phyloP scores from a whole-genome alignment of 352 stramenopile genomes.

The Globisporangium acanthophoron region DNA sequence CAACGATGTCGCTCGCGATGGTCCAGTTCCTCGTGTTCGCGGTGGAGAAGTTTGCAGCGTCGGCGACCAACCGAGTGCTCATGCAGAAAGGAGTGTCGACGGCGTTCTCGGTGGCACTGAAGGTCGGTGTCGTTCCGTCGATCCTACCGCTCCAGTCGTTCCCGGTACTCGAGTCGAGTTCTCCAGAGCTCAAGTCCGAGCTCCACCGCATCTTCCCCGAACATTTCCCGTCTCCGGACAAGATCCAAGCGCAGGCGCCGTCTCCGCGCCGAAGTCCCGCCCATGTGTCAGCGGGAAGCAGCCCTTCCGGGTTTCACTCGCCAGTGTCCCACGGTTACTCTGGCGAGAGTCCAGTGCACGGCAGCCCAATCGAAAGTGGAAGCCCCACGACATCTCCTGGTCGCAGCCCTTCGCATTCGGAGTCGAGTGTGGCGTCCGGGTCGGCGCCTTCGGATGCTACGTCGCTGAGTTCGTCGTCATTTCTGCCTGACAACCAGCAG shows the following conservation, averaged over 20 bases:
- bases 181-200: conserved; percentile 61
- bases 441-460: conserved; percentile 57
- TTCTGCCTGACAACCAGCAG: conserved; percentile 62
- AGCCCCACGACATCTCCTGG: conserved; percentile 55
- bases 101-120: conserved; percentile 66
- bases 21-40: conserved; percentile 84
- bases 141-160: conserved; percentile 75
- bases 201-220: conserved; percentile 81
- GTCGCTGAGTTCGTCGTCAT: conserved; percentile 72
- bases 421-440: conserved; percentile 40
- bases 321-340: conserved; percentile 29
- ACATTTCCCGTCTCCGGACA: conserved; percentile 66
- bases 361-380: conserved; percentile 38
- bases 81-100: conserved; percentile 85
- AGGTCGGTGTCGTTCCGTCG: conserved; percentile 66
- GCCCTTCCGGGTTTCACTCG: conserved; percentile 31
- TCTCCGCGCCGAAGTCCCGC: conserved; percentile 18
- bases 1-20: conserved; percentile 77
- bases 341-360: conserved; percentile 41
- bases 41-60: conserved; percentile 82
- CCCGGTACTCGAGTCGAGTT: conserved; percentile 56
- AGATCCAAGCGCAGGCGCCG: conserved; percentile 27
- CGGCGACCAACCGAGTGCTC: conserved; percentile 56
- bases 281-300: conserved; percentile 22
- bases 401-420: conserved; percentile 62